These are phyloP conservation scores for Penicillium brevicompactum DNA, from an alignment of 2,329 filamentous ascomycete genomes.

Conservation along the genomic window DNA sequence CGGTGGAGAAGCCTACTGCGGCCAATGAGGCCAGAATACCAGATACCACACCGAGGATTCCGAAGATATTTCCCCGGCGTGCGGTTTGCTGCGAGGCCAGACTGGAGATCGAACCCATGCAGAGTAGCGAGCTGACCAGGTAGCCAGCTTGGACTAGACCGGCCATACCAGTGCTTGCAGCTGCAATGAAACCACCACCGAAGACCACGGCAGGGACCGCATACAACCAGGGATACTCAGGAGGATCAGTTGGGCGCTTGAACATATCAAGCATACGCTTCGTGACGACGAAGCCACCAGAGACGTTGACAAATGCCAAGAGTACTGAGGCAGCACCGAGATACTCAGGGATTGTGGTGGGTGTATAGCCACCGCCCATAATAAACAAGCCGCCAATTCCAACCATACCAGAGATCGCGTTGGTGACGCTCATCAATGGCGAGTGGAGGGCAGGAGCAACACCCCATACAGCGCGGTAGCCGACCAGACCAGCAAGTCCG, in stretches of 20 bases:
- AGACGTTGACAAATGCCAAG: conserved; percentile 84
- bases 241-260: conserved; percentile 79
- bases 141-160: conserved; percentile 87
- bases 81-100: conserved; percentile 82
- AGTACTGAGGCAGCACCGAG: conserved; percentile 80
- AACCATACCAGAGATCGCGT: conserved; percentile 90
- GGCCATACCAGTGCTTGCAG: conserved; percentile 77
- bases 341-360: conserved; percentile 74
- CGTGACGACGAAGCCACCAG: conserved; percentile 86
- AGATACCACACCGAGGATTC: conserved; percentile 80
- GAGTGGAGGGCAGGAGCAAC: conserved; percentile 82
- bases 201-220: conserved; percentile 75
- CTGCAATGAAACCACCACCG: conserved; percentile 77
- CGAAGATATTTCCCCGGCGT: conserved; percentile 80
- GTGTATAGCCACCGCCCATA: conserved; percentile 78
- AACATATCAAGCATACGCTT: conserved; percentile 96
- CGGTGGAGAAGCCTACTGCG: conserved; percentile 77
- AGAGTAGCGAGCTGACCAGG: conserved; percentile 79
- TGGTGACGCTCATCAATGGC: conserved; percentile 89
- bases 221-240: conserved; percentile 87
- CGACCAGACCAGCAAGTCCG: conserved; percentile 78
- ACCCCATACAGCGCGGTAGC: conserved; percentile 87
- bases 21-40: conserved; percentile 81
- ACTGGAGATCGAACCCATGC: conserved; percentile 80
- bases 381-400: conserved; percentile 87